These are phyloP conservation scores for Zygoascus sp. DNA, from an alignment of 1,139 yeast species.

Conservation along the genomic window DNA sequence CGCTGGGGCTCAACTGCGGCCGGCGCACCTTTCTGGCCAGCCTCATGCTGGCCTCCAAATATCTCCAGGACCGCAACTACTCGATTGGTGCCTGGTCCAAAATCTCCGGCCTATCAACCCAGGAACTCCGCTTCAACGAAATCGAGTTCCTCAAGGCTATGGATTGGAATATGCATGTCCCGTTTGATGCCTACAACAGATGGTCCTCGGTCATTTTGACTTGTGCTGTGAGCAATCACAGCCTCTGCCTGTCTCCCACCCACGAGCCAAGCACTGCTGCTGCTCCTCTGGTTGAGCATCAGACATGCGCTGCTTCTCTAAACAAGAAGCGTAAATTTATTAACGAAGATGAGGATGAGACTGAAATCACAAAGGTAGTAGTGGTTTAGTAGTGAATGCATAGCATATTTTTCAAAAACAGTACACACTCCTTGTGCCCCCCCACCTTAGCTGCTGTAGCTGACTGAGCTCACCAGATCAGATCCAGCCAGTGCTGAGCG, in stretches of 20 bases:
- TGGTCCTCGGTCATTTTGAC: conserved; percentile 39
- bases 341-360: conserved; percentile 5
- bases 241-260: not conserved
- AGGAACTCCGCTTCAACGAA: conserved; percentile 52
- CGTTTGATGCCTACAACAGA: conserved; percentile 47
- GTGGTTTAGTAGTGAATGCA: conserved; percentile 5
- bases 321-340: conserved; percentile 5
- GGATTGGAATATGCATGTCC: conserved; percentile 53
- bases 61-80: conserved; percentile 67
- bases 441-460: too few relatives aligned
- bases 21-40: conserved; percentile 63
- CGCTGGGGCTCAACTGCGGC: conserved; percentile 42
- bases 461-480: too few relatives aligned
- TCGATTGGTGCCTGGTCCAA: conserved; percentile 71
- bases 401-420: too few relatives aligned
- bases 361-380: conserved; percentile 2
- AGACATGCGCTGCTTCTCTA: not conserved
- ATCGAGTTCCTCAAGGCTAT: conserved; percentile 49
- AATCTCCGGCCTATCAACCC: conserved; percentile 57
- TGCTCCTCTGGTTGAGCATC: too few relatives aligned
- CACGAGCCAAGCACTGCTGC: not conserved
- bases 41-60: conserved; percentile 66
- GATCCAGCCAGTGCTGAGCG: too few relatives aligned
- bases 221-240: conserved; percentile 2
- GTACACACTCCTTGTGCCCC: too few relatives aligned